Evolutionary conservation across 371 early-diverging fungal species (phyloP), one percentile per base, ranked within the genome.

Genomic region (Blakeslea trispora): DNA sequence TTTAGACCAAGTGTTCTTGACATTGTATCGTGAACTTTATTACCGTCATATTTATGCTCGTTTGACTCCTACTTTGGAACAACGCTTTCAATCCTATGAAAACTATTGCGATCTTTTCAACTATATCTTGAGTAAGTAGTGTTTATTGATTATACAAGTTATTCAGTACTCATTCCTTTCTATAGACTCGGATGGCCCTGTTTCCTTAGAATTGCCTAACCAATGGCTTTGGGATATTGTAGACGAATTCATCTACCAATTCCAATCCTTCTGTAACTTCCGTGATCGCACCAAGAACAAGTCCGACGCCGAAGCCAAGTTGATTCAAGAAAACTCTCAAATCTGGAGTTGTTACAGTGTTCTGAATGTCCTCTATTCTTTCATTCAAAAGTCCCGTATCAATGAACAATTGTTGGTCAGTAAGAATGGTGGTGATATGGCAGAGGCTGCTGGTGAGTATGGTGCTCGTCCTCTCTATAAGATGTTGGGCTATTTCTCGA

Each of bases 191-290:
- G 89, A 91, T 32, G 87, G 85, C 7, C 92, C 91, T 31, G 86
- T 91, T 34, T 82, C 84, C 42, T 79, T 93, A 47, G 97, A 97
- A 77, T 86, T 97, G 61, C 97, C 97, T 31, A 95, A 93, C 80
- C 94, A 94, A 80, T 97, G 97, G 97, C 82, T 97, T 48, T 97
- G 96, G 96, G 97, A 97, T 77, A 96, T 97, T 66, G 94, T 97
- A 65, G 97, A 97, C 68, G 97, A 97, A 79, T 96, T 97, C 76
- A 95, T 97, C 62, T 97, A 94, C 74, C 97, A 97, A 81, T 97
- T 94, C 90, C 96, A 97, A 81, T 87, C 95, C 44, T 97, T 94
- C 85, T 91, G 94, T 78, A 87, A 89, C 66, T 95, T 87, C 81
- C 90, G 96, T 56, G 91, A 86, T 76, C 91, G 92, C 56, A 73